phyloP scores from a whole-genome alignment of 495 filamentous ascomycete species.

The Penicillium robsamsonii region DNA sequence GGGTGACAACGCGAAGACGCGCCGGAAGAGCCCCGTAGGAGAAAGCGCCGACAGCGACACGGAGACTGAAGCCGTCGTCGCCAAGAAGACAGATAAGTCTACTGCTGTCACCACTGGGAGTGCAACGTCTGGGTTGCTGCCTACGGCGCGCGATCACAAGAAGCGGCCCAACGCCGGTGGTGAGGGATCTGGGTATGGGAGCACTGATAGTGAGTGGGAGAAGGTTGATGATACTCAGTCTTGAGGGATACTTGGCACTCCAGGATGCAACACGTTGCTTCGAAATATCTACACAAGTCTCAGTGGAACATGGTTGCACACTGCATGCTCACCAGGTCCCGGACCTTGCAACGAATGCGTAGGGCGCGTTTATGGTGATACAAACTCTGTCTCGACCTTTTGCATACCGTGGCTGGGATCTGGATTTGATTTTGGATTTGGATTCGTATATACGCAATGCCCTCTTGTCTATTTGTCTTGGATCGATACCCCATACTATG shows the following conservation, averaged over 20 bases:
- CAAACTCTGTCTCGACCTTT: neutral
- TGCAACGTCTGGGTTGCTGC: constrained; percentile 30
- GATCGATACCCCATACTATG: constrained; percentile 12
- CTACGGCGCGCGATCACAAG: constrained; percentile 33
- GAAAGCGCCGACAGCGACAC: constrained; percentile 48
- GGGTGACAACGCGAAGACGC: constrained; percentile 22
- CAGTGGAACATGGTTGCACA: constrained; percentile 1
- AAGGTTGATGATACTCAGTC: constrained; percentile 45
- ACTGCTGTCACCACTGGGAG: constrained; percentile 24
- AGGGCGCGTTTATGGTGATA: neutral
- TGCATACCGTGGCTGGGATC: neutral
- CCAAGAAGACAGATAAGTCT: constrained; percentile 17
- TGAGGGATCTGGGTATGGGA: constrained; percentile 51
- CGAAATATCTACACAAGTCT: neutral
- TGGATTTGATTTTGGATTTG: neutral
- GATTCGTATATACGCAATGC: neutral
- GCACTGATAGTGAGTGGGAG: constrained; percentile 59
- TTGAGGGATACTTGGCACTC: neutral
- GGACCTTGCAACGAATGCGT: neutral
- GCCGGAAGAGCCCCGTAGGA: constrained; percentile 33
- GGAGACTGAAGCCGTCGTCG: constrained; percentile 43
- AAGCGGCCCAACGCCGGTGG: constrained; percentile 44
- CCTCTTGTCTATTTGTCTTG: constrained; percentile 1
- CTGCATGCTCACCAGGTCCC: neutral
- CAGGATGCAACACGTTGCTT: neutral